Base-by-base conservation (phyloP, 2,329 filamentous ascomycete species). In the Ophiognomonia clavigignenti-juglandacearum region DNA sequence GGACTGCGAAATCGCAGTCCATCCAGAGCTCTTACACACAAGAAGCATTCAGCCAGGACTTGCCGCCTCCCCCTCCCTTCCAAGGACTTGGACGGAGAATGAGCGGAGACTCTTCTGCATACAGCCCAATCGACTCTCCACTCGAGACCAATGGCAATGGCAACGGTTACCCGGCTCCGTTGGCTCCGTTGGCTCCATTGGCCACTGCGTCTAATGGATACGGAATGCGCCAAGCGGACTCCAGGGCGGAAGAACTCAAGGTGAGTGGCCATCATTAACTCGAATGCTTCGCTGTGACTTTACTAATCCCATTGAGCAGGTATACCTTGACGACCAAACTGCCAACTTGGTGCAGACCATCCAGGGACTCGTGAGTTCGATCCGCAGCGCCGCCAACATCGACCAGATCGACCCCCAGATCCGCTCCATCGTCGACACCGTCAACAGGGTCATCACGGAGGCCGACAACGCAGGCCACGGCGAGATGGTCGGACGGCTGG, bases 251-350 rank as follows among this genome's bases (percentile, higher is more conserved):
- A 54, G 77, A 80, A 51, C 65, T 80, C 45, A 78, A 76, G 61
- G 67, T 67, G 35, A 51, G 56, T 27, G 16, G 6, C 19, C 31
- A 32, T 16, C 13, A 8, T 9, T 11, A 4, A 11, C 2, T 11
- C 7, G 8, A 16, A 22, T n/a, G 4, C 2, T 7, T 22, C 4
- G n/a, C 29, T 13, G 11, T 16, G 19, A 9, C 23, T 3, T 39
- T 27, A 9, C 35, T 52, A 39, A 45, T 42, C 38, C 22, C 13
- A 13, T n/a, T 36, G 27, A 18, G 29, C 53, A 86, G 80, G 78
- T 87, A 50, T 91, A 89, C 61, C 78, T 95, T 29, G 86, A 93
- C 60, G 86, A 91, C 60, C 87, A 93, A 63, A 91, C 86, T 10
- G 86, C 87, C 42, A 71, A 82, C 3, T 75, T 95, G 50, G 84